Base-by-base conservation (phyloP, 306 rosid species). In the Medicago ruthenica region DNA sequence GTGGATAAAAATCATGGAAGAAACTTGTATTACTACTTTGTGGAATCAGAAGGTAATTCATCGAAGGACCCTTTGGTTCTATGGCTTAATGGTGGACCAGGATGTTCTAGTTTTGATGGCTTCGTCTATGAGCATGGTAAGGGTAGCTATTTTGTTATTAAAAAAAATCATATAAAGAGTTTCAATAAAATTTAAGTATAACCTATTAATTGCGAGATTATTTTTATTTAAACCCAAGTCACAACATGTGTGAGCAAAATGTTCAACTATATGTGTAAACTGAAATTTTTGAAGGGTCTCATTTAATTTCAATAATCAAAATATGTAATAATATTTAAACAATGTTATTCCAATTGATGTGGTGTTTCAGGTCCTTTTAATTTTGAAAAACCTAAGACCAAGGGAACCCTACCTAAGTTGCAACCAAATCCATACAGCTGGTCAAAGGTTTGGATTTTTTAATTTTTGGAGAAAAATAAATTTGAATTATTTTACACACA, bases 61-160 rank as follows among this genome's bases (percentile, higher is more conserved):
- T 58, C 88, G 6, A 75, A 84, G 82, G 98, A 91, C 82, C 97
- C 98, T 2, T 78, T 93, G 77, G 92, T 89, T 85, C 86, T 93
- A 22, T 93, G 98, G 98, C 94, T 93, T 54, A 93, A 93, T 42
- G 98, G 98, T 15, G 98, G 98, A 40, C 98, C 98, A 0, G 98
- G 94, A 15, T 93, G 98, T 71, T 93, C 98, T 75, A 93, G 98
- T 79, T 77, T 93, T 16, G 97, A 93, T 85, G 98, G 94, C 62
- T 93, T 91, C 54, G 63, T 93, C 20, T 93, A 89, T 17, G 98
- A 93, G 78, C 96, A 93, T 66, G 98, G 98, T 93, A 86, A 67
- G 21, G 5, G 12, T n/a, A 11, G n/a, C 4, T 12, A 13, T 34
- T 34, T 34, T 34, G 6, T 6, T 7, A 34, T 34, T 34, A 2